A percentile compares a stretch with the other conserved stretches of the same genome.
These are phyloP conservation scores for Kondoa malvinella DNA, from an alignment of 768 basidiomycete genomes.

Conservation along the genomic window DNA sequence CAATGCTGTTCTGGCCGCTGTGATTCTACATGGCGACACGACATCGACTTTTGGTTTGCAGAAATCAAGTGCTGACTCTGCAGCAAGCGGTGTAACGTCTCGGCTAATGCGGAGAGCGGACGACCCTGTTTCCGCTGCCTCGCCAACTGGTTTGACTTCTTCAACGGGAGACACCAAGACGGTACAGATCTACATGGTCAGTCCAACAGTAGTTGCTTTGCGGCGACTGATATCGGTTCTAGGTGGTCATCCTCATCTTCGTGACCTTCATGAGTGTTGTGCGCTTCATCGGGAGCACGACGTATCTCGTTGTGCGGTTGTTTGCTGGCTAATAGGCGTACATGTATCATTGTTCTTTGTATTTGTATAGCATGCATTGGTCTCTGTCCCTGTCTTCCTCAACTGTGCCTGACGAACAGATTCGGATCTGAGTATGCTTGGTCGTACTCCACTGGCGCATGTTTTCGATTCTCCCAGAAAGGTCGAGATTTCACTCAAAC, in stretches of 20 bases:
- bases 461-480: neutral
- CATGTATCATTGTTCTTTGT: neutral
- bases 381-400: neutral
- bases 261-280: slow-evolving; percentile 50
- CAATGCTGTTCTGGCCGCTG: slow-evolving; percentile 52
- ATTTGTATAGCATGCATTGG: neutral
- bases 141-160: neutral
- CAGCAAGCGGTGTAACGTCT: slow-evolving; percentile 42
- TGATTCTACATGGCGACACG: slow-evolving; percentile 48
- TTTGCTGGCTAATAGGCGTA: slow-evolving; percentile 1
- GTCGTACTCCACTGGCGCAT: neutral
- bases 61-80: slow-evolving; percentile 27
- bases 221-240: no score
- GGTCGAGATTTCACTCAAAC: neutral
- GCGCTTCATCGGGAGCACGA: slow-evolving; percentile 46
- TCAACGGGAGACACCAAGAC: no score
- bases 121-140: neutral
- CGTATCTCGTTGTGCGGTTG: slow-evolving; percentile 30
- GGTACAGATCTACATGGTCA: neutral
- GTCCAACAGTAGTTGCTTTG: no score
- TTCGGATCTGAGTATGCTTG: no score
- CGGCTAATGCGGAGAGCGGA: slow-evolving; percentile 5
- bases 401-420: no score
- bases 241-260: no score
- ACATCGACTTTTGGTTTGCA: slow-evolving; percentile 44